These are phyloP conservation scores for Populus tomentosa DNA, from an alignment of 441 rosid species.

Conservation along the genomic window DNA sequence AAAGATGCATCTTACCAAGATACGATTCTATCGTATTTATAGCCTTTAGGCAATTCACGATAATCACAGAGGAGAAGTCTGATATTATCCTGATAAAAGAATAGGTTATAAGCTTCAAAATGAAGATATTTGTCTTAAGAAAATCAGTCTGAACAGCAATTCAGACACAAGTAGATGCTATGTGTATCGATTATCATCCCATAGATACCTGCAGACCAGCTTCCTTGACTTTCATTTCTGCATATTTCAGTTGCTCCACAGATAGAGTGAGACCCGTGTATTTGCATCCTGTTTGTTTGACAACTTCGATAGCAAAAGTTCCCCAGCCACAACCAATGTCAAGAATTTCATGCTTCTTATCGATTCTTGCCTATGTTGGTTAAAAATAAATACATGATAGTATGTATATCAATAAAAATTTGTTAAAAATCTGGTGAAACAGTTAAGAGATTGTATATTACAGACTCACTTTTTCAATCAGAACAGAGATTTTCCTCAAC, in stretches of 20 bases:
- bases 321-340: slow-evolving; percentile 99
- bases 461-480: slow-evolving; percentile 62
- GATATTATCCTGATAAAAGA: slow-evolving; percentile 43
- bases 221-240: slow-evolving; percentile 64
- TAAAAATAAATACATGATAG: neutral
- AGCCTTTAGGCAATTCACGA: slow-evolving; percentile 44
- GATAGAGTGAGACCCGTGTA: slow-evolving; percentile 81
- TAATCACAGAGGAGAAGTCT: slow-evolving; percentile 66
- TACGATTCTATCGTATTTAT: slow-evolving; percentile 68
- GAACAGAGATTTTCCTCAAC: slow-evolving; percentile 56
- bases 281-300: slow-evolving; percentile 71
- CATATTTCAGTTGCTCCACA: slow-evolving; percentile 61
- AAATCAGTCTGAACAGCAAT: neutral
- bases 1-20: slow-evolving; percentile 41
- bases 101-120: too few relatives aligned
- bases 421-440: neutral
- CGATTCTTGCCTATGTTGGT: slow-evolving; percentile 53
- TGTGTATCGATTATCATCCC: too few relatives aligned
- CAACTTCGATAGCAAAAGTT: slow-evolving; percentile 72
- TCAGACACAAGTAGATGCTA: too few relatives aligned
- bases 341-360: slow-evolving; percentile 57
- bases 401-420: neutral
- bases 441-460: neutral
- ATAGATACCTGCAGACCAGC: slow-evolving; percentile 69
- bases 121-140: neutral